Evolutionary conservation across 176 grass and related monocot genomes (phyloP), one percentile per base, ranked within the genome.

Genomic region (Zizania latifolia): DNA sequence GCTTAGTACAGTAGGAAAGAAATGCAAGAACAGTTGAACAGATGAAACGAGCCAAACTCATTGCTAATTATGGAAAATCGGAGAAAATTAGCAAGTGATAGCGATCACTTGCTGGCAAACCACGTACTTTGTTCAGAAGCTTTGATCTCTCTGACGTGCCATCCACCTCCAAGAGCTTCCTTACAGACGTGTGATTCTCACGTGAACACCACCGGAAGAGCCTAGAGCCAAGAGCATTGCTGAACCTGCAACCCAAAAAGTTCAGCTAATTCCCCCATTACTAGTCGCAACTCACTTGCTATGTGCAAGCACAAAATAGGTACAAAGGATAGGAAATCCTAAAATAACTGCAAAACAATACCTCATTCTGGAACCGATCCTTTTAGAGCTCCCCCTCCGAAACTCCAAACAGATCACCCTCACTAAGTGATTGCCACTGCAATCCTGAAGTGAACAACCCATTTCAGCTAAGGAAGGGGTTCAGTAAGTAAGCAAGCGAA

Each of bases 111-210:
- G 14, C 6, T 15, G 0, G 12, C 8, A 33, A 39, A n/a, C 0
- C n/a, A 17, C 43, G 1, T 87, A 90, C 91, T 64, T 90, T 93
- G 24, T 93, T 87, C 0, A 90, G 73, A 40, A 87, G 82, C 83
- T 85, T 90, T 68, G 84, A 84, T 78, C 84, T 62, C 87, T 87
- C 87, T 0, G 50, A 41, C 17, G 59, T 84, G 74, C 78, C 62
- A 48, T 81, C 76, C 22, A 85, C 73, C 57, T 87, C 81, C 62
- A 93, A 68, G 48, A 90, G 74, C 43, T 82, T 82, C 75, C 75
- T 73, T 34, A 89, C 66, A 35, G 81, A 79, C 19, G 73, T 84
- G 33, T 93, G 81, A 64, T 84, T 82, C 43, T 80, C 79, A 40
- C 54, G 84, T 3, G 90, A 85, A 58, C 79, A 87, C 87, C 87